phyloP scores from a whole-genome alignment of 139 green algal genomes.

The Chlamydomonas schloesseri region DNA sequence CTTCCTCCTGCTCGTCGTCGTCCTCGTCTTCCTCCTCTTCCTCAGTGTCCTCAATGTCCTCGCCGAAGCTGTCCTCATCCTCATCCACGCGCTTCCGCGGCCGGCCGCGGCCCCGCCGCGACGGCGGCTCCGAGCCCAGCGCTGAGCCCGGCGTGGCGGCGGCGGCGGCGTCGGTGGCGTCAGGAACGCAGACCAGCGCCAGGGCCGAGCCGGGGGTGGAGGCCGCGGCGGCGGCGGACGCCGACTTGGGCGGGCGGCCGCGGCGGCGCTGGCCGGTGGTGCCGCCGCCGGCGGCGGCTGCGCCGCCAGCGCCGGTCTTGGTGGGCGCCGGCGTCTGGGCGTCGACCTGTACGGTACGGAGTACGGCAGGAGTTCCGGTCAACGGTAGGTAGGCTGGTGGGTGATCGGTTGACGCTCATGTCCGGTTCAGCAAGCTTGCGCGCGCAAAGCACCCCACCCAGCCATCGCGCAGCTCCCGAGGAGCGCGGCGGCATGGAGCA shows the following conservation, averaged over 20 bases:
- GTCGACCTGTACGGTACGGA: too few relatives aligned
- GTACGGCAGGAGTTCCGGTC: too few relatives aligned
- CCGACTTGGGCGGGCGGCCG: conserved; percentile 12
- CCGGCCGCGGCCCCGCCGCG: too few relatives aligned
- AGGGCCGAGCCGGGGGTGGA: neutral
- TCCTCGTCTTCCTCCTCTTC: neutral
- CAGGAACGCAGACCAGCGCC: neutral
- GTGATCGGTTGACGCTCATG: too few relatives aligned
- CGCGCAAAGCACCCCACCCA: too few relatives aligned
- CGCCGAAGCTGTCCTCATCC: neutral
- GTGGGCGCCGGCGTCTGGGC: too few relatives aligned
- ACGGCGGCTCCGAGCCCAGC: too few relatives aligned
- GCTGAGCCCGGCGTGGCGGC: neutral
- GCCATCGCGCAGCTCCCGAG: too few relatives aligned
- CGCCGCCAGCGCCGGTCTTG: neutral
- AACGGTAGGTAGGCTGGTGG: too few relatives aligned
- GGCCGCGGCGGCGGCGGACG: neutral
- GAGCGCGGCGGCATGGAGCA: too few relatives aligned
- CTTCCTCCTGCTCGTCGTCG: neutral
- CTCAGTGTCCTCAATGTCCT: neutral
- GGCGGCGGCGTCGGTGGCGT: neutral
- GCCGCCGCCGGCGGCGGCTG: neutral
- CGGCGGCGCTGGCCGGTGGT: neutral
- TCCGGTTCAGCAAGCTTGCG: too few relatives aligned
- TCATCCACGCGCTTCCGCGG: neutral